Evolutionary conservation across 2,329 filamentous ascomycete species (phyloP).

Genomic region (Trichophyton benhamiae): DNA sequence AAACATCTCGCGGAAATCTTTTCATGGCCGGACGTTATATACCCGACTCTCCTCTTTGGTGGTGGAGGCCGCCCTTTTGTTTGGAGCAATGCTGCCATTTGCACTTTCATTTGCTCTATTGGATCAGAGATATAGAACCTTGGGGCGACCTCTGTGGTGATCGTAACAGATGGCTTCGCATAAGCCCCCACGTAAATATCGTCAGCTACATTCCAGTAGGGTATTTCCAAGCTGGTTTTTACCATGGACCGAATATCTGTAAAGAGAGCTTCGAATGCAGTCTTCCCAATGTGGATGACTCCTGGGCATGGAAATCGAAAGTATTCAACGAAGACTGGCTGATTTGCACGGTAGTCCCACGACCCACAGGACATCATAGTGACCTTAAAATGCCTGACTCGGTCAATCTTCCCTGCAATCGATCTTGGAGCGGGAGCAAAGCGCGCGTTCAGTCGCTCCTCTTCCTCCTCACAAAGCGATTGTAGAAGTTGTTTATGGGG

Average conservation of each 20-base stretch:
- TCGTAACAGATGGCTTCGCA: conserved; percentile 25
- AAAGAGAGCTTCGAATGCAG: conserved; percentile 32
- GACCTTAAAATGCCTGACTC: conserved; percentile 13
- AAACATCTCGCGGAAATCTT: conserved; percentile 24
- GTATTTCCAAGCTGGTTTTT: conserved; percentile 21
- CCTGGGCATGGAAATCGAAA: conserved; percentile 11
- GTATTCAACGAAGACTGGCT: conserved; percentile 33
- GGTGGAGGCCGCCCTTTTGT: conserved; percentile 1
- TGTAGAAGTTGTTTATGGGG: conserved; percentile 15
- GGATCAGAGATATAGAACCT: conserved; percentile 14
- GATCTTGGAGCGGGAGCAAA: conserved; percentile 7
- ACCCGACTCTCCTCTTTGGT: conserved; percentile 12
- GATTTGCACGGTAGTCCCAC: conserved; percentile 30
- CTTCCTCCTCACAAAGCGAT: conserved; percentile 14
- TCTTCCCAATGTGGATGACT: conserved; percentile 33
- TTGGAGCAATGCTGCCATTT: background rate
- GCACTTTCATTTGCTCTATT: conserved; percentile 5
- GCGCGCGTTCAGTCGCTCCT: conserved; percentile 9
- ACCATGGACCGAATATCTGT: conserved; percentile 34
- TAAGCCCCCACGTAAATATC: conserved; percentile 15
- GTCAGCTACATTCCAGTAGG: conserved; percentile 14
- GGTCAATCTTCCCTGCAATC: conserved; percentile 2
- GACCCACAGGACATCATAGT: conserved; percentile 36
- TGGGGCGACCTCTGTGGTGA: conserved; percentile 28
- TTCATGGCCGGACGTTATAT: conserved; percentile 14